A percentile compares a stretch with the other conserved stretches of the same genome.
Evolutionary conservation across 371 early-diverging fungal species (phyloP).

Genomic region (Thermomucor indicae-seudaticae): DNA sequence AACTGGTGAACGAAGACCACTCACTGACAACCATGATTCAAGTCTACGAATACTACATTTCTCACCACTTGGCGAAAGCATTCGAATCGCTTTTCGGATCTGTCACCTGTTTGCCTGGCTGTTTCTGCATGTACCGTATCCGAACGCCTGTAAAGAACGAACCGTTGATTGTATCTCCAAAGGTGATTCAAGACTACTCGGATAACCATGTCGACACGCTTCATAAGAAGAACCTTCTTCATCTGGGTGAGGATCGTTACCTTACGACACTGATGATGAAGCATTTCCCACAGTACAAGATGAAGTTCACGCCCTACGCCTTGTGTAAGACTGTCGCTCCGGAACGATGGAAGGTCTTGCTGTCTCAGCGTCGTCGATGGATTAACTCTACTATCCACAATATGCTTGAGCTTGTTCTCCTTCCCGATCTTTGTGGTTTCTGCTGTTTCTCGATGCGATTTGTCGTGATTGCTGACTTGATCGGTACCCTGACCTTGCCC

Average conservation of each 20-base stretch:
- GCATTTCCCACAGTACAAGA: constrained; percentile 96
- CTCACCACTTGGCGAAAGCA: constrained; percentile 96
- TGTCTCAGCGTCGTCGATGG: constrained; percentile 92
- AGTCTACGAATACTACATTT: constrained; percentile 98
- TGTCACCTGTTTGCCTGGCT: constrained; percentile 95
- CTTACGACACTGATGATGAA: constrained; percentile 98
- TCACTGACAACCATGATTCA: constrained; percentile 98
- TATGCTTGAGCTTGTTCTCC: constrained; percentile 82
- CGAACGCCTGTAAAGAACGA: constrained; percentile 78
- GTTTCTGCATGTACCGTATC: constrained; percentile 95
- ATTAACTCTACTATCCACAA: constrained; percentile 99
- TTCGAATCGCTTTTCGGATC: constrained; percentile 99
- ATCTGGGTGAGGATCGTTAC: constrained; percentile 98
- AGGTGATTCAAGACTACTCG: constrained; percentile 93
- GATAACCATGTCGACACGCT: constrained; percentile 94
- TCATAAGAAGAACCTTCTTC: constrained; percentile 98
- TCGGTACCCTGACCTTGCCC: constrained; percentile 92
- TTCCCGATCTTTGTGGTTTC: constrained; percentile 92
- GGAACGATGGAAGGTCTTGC: constrained; percentile 88
- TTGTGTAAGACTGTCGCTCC: constrained; percentile 98
- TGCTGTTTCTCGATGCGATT: constrained; percentile 97
- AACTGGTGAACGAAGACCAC: constrained; percentile 81
- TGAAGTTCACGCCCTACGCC: constrained; percentile 96
- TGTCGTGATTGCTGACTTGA: constrained; percentile 86
- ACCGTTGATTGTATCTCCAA: constrained; percentile 90